These are phyloP conservation scores for Cyclotella sp. DNA, from an alignment of 108 stramenopile genomes.

Conservation along the genomic window DNA sequence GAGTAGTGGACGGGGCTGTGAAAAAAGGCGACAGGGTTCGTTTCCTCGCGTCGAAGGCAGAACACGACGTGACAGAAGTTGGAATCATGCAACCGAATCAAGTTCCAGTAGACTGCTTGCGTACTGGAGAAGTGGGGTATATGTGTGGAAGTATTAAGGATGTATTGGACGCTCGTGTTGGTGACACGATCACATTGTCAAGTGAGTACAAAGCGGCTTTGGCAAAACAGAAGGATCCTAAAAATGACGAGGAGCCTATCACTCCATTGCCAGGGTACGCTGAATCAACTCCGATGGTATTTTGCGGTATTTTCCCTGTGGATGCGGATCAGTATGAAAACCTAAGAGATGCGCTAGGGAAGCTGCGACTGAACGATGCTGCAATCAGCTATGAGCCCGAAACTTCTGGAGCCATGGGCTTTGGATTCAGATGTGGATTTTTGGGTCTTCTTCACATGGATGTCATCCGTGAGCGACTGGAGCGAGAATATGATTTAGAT, in stretches of 20 bases:
- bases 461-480: slow-evolving; percentile 95
- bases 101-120: slow-evolving; percentile 70
- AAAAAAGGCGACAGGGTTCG: slow-evolving; percentile 82
- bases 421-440: slow-evolving; percentile 97
- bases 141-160: slow-evolving; percentile 92
- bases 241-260: slow-evolving; percentile 53
- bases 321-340: slow-evolving; percentile 95
- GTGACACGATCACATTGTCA: slow-evolving; percentile 92
- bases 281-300: slow-evolving; percentile 95
- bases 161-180: slow-evolving; percentile 95
- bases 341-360: slow-evolving; percentile 89
- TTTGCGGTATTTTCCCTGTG: slow-evolving; percentile 94
- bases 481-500: slow-evolving; percentile 94
- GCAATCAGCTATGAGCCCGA: slow-evolving; percentile 88
- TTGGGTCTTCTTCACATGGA: slow-evolving; percentile 99
- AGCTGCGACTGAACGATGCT: slow-evolving; percentile 95
- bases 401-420: slow-evolving; percentile 88
- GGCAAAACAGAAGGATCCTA: slow-evolving; percentile 23
- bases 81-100: slow-evolving; percentile 94
- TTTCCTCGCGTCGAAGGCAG: slow-evolving; percentile 70
- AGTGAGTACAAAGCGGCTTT: slow-evolving; percentile 75
- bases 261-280: slow-evolving; percentile 81
- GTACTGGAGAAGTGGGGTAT: slow-evolving; percentile 96
- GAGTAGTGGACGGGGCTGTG: slow-evolving; percentile 93
- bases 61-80: slow-evolving; percentile 93